Conservation (phyloP, 1,139 yeast species). For the Pichia sp. region DNA sequence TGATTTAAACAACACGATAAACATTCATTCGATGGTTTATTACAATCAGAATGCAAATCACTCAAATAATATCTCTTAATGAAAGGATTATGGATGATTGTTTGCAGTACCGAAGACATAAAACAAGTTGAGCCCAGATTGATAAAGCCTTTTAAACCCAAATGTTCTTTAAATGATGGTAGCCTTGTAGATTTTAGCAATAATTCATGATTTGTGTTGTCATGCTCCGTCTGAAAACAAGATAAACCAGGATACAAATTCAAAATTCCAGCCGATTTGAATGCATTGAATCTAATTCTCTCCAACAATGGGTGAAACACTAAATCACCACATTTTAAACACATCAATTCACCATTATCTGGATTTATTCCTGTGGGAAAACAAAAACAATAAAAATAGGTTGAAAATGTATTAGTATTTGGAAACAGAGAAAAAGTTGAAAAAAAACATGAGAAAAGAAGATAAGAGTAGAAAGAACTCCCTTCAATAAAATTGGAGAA, state of each 20-base stretch:
- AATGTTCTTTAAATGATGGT: constrained; percentile 56
- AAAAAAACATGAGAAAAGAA: background rate
- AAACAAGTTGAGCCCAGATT: constrained; percentile 96
- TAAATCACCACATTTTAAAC: constrained; percentile 1
- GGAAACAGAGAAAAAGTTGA: background rate
- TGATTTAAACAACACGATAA: constrained; percentile 79
- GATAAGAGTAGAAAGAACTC: background rate
- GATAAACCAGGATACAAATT: background rate
- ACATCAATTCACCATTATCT: background rate
- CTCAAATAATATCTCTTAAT: constrained; percentile 68
- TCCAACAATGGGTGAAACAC: background rate
- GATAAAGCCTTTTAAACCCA: constrained; percentile 79
- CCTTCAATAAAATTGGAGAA: too few species aligned
- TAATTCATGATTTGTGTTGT: constrained; percentile 11
- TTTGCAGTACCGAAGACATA: constrained; percentile 84
- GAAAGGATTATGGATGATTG: constrained; percentile 81
- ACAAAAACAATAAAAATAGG: background rate
- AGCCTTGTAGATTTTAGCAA: constrained; percentile 29
- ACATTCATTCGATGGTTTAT: constrained; percentile 42
- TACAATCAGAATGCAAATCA: constrained; percentile 47
- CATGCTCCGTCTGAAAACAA: background rate
- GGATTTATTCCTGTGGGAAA: background rate
- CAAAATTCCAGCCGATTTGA: background rate
- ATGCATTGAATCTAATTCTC: background rate
- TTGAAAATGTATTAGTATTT: background rate